Evolutionary conservation across 495 filamentous ascomycete genomes (phyloP), one percentile per base, ranked within the genome.

Genomic region (Penicillium mononematosum): DNA sequence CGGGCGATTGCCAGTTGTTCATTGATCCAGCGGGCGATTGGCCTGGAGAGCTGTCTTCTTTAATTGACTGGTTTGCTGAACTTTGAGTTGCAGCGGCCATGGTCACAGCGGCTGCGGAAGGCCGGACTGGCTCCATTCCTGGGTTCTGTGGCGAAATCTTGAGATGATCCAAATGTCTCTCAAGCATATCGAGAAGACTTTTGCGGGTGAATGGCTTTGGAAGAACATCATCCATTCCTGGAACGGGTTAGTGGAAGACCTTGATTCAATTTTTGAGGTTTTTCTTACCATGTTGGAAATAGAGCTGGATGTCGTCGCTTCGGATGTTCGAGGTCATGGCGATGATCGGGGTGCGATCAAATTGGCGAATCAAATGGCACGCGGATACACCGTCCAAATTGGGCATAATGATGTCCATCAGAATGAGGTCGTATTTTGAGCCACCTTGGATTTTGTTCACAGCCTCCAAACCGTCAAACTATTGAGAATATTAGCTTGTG

Each of bases 321-420:
- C 95, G 85, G 57, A 98, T 98, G 64, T 98, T 98, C 19, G 94
- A 96, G 25, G 94, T 98, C 94, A 98, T 97, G 49, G 94, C 95
- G 58, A 98, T 90, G 63, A 98, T 94, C 14, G 94, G 94, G 17
- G 91, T 91, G 20, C 84, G 80, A 60, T 93, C 86, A 61, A 92
- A 89, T 69, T 96, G 90, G 53, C 95, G 88, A 59, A 98, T 96
- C 55, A 96, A 85, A 66, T 92, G 89, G 46, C 92, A 96, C 24
- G 94, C 94, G 10, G 92, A 96, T 29, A 97, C 91, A 48, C 94
- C 94, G 67, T 98, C 94, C 17, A 98, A 78, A 65, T 93, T 87
- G 16, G 94, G 94, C 93, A 98, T 97, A 58, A 98, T 96, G 62
- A 98, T 98, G 75, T 98, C 95, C 94, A 98, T 98, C 43, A 98